Percentiles rank a stretch among this genome's conserved stretches.
These are phyloP conservation scores for Quercus berberidifolia DNA, from an alignment of 306 rosid species.

Conservation along the genomic window DNA sequence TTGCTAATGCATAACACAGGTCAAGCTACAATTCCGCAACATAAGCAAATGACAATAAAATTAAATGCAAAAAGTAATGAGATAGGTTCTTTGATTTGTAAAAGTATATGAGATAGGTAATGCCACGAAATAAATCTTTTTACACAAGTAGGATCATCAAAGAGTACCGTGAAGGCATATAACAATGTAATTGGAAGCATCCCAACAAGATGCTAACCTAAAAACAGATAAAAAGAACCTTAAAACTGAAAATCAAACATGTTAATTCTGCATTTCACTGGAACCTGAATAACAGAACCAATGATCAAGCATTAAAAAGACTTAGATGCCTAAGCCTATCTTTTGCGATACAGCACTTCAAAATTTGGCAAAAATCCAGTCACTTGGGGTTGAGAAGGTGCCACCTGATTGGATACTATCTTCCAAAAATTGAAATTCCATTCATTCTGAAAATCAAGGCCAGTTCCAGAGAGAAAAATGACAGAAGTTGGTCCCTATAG, in stretches of 20 bases:
- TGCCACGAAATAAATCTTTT: conserved; percentile 1
- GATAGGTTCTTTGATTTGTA: no score
- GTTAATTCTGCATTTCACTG: conserved; percentile 32
- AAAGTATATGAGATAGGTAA: not conserved
- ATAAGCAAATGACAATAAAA: not conserved
- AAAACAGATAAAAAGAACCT: not conserved
- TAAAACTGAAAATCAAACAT: conserved; percentile 9
- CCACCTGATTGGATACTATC: conserved; percentile 24
- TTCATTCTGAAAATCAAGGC: conserved; percentile 25
- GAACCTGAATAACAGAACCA: conserved; percentile 25
- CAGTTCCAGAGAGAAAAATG: conserved; percentile 40
- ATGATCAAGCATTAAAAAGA: conserved; percentile 27
- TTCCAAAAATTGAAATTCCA: conserved; percentile 15
- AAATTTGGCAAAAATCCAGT: conserved; percentile 9
- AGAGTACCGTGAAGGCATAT: not conserved
- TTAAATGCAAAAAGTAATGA: not conserved
- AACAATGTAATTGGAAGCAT: conserved; percentile 7
- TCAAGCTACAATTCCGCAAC: no score
- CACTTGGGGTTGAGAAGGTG: conserved; percentile 16
- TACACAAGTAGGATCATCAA: conserved; percentile 20
- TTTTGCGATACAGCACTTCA: conserved; percentile 17
- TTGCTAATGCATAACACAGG: no score
- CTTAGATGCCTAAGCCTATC: conserved; percentile 25
- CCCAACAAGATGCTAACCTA: not conserved
- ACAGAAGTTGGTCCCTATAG: conserved; percentile 20